A percentile compares a stretch with the other conserved stretches of the same genome.
Evolutionary conservation across 306 rosid genomes (phyloP).

Genomic region (Rosa lucieae): DNA sequence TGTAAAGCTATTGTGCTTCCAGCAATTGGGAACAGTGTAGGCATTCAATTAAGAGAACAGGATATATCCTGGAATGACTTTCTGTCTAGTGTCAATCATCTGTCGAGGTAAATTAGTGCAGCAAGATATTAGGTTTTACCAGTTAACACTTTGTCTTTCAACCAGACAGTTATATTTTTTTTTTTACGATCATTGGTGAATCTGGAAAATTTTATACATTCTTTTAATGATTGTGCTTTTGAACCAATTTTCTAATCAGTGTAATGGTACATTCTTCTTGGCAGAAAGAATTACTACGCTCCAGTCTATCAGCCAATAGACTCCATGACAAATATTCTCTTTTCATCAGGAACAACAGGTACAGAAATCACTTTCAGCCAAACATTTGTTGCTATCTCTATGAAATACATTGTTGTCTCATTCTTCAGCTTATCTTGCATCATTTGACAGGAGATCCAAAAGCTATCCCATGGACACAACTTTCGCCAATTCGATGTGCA

Average conservation of each 20-base stretch:
- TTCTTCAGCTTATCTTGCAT: slow-evolving; percentile 18
- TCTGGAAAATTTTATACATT: background rate
- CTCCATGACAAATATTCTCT: slow-evolving; percentile 71
- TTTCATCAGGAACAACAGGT: slow-evolving; percentile 99
- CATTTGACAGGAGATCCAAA: slow-evolving; percentile 78
- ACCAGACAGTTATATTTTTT: background rate
- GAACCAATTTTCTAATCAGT: background rate
- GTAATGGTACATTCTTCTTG: slow-evolving; percentile 22
- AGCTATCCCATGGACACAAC: slow-evolving; percentile 96
- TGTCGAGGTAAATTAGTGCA: slow-evolving; percentile 42
- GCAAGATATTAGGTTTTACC: background rate
- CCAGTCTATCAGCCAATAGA: slow-evolving; percentile 65
- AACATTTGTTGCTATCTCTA: background rate
- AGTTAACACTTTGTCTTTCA: slow-evolving; percentile 2
- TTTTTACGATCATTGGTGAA: background rate
- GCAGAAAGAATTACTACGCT: slow-evolving; percentile 59
- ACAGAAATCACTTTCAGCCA: slow-evolving; percentile 17
- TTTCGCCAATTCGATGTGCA: slow-evolving; percentile 69
- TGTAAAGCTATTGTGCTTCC: slow-evolving; percentile 78
- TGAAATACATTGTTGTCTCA: slow-evolving; percentile 3
- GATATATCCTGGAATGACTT: slow-evolving; percentile 73
- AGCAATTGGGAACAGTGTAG: slow-evolving; percentile 51
- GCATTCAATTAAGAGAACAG: slow-evolving; percentile 52
- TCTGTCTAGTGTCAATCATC: slow-evolving; percentile 46
- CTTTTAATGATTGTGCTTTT: background rate